These are phyloP conservation scores for Penicillium capsulatum DNA, from an alignment of 2,329 filamentous ascomycete genomes.

Conservation along the genomic window DNA sequence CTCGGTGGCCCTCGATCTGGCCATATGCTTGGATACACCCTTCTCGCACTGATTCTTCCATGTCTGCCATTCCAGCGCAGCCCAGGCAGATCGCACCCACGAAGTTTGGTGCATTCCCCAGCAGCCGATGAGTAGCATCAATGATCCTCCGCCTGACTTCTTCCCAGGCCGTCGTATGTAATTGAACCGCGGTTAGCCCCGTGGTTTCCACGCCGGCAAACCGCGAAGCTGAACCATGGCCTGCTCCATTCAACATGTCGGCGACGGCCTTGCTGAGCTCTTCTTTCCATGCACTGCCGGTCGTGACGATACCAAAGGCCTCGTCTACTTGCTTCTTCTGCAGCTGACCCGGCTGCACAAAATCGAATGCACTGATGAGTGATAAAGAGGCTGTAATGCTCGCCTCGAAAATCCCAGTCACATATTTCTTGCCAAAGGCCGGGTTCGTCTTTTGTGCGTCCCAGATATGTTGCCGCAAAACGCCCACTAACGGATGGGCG, in stretches of 20 bases:
- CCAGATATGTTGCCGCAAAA: constrained; percentile 50
- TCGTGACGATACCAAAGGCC: constrained; percentile 81
- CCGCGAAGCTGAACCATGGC: constrained; percentile 38
- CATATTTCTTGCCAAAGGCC: constrained; percentile 46
- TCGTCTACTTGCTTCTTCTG: constrained; percentile 39
- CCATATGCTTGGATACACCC: constrained; percentile 64
- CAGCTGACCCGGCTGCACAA: constrained; percentile 21
- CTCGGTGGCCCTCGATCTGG: constrained; percentile 51
- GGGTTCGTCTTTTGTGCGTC: constrained; percentile 17
- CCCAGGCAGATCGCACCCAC: constrained; percentile 74
- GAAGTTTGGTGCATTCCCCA: constrained; percentile 47
- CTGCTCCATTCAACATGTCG: constrained; percentile 55
- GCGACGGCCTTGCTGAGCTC: constrained; percentile 65
- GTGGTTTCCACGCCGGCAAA: constrained; percentile 82
- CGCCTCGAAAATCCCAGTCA: constrained; percentile 84
- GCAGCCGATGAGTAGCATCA: constrained; percentile 63
- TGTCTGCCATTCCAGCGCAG: constrained; percentile 85
- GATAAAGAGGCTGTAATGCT: constrained; percentile 64
- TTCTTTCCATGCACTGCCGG: constrained; percentile 75
- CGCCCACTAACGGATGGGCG: constrained; percentile 68
- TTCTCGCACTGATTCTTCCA: constrained; percentile 70
- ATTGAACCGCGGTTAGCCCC: constrained; percentile 71
- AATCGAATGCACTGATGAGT: constrained; percentile 42
- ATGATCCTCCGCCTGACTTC: constrained; percentile 64
- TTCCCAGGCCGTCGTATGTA: constrained; percentile 64